Evolutionary conservation across 345 rosid species (phyloP).

Genomic region (Arabidopsis arenosa): DNA sequence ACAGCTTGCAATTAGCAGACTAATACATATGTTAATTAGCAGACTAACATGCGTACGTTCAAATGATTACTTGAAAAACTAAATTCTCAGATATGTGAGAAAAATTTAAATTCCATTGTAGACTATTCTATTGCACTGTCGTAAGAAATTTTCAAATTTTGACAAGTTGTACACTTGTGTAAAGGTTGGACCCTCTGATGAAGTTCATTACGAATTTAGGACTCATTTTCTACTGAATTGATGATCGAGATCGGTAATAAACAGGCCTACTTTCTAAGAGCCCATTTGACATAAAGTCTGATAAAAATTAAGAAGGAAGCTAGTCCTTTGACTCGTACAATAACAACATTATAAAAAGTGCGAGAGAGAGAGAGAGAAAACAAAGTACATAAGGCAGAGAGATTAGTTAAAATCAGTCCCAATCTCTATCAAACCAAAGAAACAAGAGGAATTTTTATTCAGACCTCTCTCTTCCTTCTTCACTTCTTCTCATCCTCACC

Average conservation of each 20-base stretch:
- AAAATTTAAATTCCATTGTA: too few species aligned
- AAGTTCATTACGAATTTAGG: background rate
- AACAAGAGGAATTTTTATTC: slow-evolving; percentile 12
- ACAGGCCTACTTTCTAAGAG: background rate
- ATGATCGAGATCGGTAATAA: background rate
- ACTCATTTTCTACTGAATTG: background rate
- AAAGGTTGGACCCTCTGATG: background rate
- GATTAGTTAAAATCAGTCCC: slow-evolving; percentile 15
- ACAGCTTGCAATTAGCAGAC: background rate
- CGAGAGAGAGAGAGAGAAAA: background rate
- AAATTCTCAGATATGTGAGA: too few species aligned
- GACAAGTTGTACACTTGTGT: too few species aligned
- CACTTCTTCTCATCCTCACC: slow-evolving; percentile 47
- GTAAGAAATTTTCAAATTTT: too few species aligned
- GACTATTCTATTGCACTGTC: too few species aligned
- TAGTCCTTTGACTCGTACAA: slow-evolving; percentile 2
- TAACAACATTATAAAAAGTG: background rate
- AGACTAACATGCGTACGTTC: background rate
- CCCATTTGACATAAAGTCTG: background rate
- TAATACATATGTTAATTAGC: background rate
- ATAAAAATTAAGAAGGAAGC: background rate
- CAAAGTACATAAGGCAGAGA: slow-evolving; percentile 19
- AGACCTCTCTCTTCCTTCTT: slow-evolving; percentile 14
- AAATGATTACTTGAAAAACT: too few species aligned
- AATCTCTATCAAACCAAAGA: slow-evolving; percentile 24